Evolutionary conservation across 495 filamentous ascomycete species (phyloP).

Genomic region (Cryomyces minteri): DNA sequence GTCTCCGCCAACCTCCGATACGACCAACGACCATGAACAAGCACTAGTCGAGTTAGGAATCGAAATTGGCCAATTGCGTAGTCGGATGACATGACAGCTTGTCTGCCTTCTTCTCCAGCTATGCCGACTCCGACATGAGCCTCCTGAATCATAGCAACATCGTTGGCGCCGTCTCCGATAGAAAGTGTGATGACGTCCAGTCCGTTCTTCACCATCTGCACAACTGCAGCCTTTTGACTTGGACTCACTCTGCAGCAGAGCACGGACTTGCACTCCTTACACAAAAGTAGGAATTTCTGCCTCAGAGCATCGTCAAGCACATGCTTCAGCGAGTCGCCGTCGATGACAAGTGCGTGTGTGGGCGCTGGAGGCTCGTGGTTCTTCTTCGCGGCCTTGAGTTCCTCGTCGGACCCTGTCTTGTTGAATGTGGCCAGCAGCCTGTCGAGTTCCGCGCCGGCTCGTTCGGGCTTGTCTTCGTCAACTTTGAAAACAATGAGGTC

Average conservation of each 20-base stretch:
- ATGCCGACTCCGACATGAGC: constrained; percentile 97
- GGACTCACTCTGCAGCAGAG: constrained; percentile 97
- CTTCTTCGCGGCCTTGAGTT: constrained; percentile 56
- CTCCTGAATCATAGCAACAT: constrained; percentile 99
- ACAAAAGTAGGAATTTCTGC: constrained; percentile 85
- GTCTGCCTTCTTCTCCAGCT: constrained; percentile 89
- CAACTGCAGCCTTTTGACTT: constrained; percentile 93
- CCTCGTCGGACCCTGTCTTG: constrained; percentile 75
- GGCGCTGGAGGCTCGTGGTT: constrained; percentile 71
- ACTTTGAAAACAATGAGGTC: constrained; percentile 86
- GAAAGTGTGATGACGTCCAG: constrained; percentile 95
- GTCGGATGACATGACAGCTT: constrained; percentile 97
- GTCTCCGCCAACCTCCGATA: constrained; percentile 86
- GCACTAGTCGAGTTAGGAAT: constrained; percentile 74
- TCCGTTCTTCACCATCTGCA: constrained; percentile 82
- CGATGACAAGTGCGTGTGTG: constrained; percentile 93
- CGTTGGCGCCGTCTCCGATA: constrained; percentile 94
- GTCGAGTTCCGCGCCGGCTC: constrained; percentile 52
- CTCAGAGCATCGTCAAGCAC: constrained; percentile 67
- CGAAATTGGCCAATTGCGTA: constrained; percentile 98
- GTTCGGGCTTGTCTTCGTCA: constrained; percentile 46
- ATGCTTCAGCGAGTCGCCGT: constrained; percentile 84
- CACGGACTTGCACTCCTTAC: constrained; percentile 94
- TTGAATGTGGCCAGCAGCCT: constrained; percentile 51
- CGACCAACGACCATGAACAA: constrained; percentile 94